Conservation (phyloP, 306 rosid genomes). For the Psophocarpus tetragonolobus region DNA sequence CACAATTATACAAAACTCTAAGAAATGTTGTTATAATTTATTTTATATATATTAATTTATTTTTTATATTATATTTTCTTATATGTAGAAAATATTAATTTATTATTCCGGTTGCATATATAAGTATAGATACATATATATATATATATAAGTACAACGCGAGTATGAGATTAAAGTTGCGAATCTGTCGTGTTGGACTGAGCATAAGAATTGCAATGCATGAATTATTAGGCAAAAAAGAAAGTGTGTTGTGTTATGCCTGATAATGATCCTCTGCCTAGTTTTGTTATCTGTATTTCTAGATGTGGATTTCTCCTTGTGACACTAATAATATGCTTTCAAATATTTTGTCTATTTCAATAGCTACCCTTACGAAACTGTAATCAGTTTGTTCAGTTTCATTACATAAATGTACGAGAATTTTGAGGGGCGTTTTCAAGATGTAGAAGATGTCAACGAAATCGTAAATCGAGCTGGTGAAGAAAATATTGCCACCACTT, state of each 20-base stretch:
- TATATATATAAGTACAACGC: too few species aligned
- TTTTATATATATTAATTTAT: too few species aligned
- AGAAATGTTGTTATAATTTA: too few species aligned
- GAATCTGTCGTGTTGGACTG: background rate
- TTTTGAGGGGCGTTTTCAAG: constrained; percentile 49
- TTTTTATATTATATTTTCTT: too few species aligned
- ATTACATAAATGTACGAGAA: constrained; percentile 53
- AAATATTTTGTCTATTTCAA: background rate
- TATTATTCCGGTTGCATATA: too few species aligned
- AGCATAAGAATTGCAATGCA: background rate
- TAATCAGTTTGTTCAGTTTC: background rate
- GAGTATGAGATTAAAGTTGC: background rate
- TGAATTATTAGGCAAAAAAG: constrained; percentile 10
- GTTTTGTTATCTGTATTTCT: background rate
- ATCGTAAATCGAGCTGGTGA: constrained; percentile 55
- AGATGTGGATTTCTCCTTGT: background rate
- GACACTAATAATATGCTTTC: constrained; percentile 9
- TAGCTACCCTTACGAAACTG: background rate
- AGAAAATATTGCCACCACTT: constrained; percentile 47
- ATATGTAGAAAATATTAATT: too few species aligned
- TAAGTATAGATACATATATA: too few species aligned
- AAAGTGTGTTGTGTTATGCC: constrained; percentile 1
- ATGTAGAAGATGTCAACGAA: constrained; percentile 32
- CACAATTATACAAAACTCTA: too few species aligned
- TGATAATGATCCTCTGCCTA: background rate